These are phyloP conservation scores for Oryza punctata DNA, from an alignment of 176 grass and related monocot species.

Conservation along the genomic window DNA sequence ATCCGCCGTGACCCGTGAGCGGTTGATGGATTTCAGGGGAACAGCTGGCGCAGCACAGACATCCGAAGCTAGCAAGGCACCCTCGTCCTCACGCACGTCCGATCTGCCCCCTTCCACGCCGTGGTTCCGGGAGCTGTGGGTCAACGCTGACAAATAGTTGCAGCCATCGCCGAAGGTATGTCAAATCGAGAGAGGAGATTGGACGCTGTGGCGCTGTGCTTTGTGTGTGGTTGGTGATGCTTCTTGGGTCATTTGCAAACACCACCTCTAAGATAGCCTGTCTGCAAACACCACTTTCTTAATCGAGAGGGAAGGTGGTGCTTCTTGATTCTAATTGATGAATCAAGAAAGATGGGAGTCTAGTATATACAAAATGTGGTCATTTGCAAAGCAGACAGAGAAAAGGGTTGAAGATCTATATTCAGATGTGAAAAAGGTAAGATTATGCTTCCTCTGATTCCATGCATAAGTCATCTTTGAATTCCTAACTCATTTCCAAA, in stretches of 20 bases:
- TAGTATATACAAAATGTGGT: conserved; percentile 35
- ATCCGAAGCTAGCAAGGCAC: conserved; percentile 28
- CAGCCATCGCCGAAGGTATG: conserved; percentile 19
- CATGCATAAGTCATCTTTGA: background rate
- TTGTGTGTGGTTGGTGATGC: background rate
- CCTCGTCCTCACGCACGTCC: conserved; percentile 1
- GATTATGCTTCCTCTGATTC: background rate
- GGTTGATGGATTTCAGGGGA: conserved; percentile 59
- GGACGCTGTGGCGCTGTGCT: background rate
- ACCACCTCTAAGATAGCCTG: too few species aligned
- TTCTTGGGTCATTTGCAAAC: background rate
- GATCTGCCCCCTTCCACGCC: conserved; percentile 43
- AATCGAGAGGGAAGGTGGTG: too few species aligned
- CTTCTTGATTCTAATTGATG: background rate
- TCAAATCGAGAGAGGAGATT: background rate
- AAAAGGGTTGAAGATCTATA: conserved; percentile 35
- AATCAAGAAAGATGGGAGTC: conserved; percentile 34
- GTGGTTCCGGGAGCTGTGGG: conserved; percentile 79
- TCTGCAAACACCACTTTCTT: too few species aligned
- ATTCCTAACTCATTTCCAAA: background rate
- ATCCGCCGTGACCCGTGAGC: conserved; percentile 28
- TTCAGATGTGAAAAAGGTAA: conserved; percentile 37
- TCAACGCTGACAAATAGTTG: conserved; percentile 52
- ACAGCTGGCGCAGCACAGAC: conserved; percentile 15
- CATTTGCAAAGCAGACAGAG: conserved; percentile 39